Evolutionary conservation across 495 filamentous ascomycete genomes (phyloP), one percentile per base, ranked within the genome.

Genomic region (Talaromyces wortmannii): DNA sequence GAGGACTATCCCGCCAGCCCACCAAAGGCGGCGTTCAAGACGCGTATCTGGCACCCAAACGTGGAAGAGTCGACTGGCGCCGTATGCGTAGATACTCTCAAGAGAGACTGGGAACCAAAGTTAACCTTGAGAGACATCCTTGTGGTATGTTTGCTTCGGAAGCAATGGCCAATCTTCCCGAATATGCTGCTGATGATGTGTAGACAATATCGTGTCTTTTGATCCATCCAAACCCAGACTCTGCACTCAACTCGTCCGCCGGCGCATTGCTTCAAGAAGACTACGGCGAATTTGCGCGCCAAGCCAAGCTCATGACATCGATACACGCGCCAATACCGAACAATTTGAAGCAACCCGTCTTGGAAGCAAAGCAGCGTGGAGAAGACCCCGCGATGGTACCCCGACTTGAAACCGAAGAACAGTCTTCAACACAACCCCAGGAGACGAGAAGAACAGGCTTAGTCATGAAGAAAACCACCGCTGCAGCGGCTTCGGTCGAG

Each of bases 41-140:
- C 86, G 7, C 76, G 78, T 32, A 85, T 89, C 29, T 89, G 84
- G 78, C 86, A 89, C 57, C 86, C 86, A 0, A 89, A 89, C 59
- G 81, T 89, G 52, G 86, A 89, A 57, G 82, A 85, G 58, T 69
- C 69, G 23, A 81, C 79, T 3, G 86, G 86, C 0, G 79, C 78
- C 15, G 82, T 89, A 7, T 89, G 86, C 56, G 84, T 89, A 33
- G 86, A 88, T 64, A 89, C 86, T 6, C 63, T 89, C 15, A 89
- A 89, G 65, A 71, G 83, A 23, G 86, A 87, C 62, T 89, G 86
- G 86, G 72, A 80, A 40, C 64, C 75, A 7, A 79, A 68, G 15
- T 60, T 87, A 52, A 86, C 81, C 7, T 60, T 89, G 32, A 73
- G 79, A 46, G 84, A 88, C 69, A 81, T 88, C 6, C 64, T 88